Percentiles rank a stretch among this genome's conserved stretches.
Evolutionary conservation across 2,329 filamentous ascomycete genomes (phyloP).

Genomic region (Talaromyces albobiverticillius): DNA sequence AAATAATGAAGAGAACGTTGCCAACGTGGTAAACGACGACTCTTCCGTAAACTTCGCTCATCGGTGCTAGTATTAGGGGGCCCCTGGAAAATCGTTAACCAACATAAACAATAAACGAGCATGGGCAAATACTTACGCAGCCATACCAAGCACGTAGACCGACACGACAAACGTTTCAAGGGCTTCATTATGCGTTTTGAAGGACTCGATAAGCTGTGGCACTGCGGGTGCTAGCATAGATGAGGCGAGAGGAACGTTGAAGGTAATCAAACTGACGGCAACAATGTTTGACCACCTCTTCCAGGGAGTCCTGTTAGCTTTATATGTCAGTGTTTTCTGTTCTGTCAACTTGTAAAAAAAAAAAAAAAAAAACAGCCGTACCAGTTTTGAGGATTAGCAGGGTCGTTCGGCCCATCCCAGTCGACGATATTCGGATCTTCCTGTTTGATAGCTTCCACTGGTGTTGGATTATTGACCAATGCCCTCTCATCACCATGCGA

Average conservation of each 20-base stretch:
- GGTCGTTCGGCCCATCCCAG: conserved; percentile 76
- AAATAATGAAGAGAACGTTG: conserved; percentile 49
- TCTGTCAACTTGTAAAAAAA: too few species aligned
- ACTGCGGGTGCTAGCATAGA: background rate
- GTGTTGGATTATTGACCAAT: too few species aligned
- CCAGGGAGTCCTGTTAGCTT: background rate
- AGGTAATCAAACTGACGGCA: background rate
- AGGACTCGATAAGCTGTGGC: background rate
- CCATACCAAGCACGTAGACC: too few species aligned
- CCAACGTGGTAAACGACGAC: conserved; percentile 49
- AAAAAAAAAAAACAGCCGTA: too few species aligned
- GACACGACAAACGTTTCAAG: background rate
- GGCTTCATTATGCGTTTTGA: background rate
- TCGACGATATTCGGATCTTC: conserved; percentile 42
- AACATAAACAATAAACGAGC: too few species aligned
- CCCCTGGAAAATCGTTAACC: too few species aligned
- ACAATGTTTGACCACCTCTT: too few species aligned
- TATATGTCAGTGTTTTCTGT: background rate
- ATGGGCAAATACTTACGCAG: too few species aligned
- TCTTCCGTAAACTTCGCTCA: conserved; percentile 61
- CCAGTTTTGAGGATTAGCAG: conserved; percentile 55
- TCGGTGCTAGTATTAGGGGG: conserved; percentile 59
- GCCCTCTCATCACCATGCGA: too few species aligned
- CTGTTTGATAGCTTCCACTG: too few species aligned
- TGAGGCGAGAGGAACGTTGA: background rate